A percentile compares a stretch with the other conserved stretches of the same genome.
phyloP scores from a whole-genome alignment of 1,284 basidiomycete genomes.

The Cutaneotrichosporon cyanovorans region DNA sequence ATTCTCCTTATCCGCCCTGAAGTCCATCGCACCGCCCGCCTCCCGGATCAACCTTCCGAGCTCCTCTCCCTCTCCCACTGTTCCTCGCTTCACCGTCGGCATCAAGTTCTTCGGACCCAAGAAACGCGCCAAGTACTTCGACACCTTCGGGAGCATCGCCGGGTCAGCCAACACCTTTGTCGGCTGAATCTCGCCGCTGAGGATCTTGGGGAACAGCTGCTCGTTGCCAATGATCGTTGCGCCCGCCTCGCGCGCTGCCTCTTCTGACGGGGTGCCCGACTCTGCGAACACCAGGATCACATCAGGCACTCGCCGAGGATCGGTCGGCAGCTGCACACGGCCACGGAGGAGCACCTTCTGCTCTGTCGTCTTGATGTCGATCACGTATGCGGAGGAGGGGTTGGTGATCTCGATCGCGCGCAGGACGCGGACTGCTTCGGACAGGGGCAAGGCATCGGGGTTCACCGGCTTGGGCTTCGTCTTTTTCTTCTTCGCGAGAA shows the following conservation, averaged over 20 bases:
- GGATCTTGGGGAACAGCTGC: slow-evolving; percentile 64
- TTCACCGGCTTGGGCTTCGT: slow-evolving; percentile 6
- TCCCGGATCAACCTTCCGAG: slow-evolving; percentile 70
- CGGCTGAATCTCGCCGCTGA: slow-evolving; percentile 35
- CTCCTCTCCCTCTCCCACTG: slow-evolving; percentile 69
- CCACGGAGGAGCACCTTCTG: slow-evolving; percentile 68
- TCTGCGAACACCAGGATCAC: slow-evolving; percentile 82
- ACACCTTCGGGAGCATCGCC: slow-evolving; percentile 67
- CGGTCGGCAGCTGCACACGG: slow-evolving; percentile 59
- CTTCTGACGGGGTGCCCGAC: slow-evolving; percentile 37
- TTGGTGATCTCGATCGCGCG: slow-evolving; percentile 65
- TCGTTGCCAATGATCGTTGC: slow-evolving; percentile 78
- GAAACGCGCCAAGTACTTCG: slow-evolving; percentile 73
- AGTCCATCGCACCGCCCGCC: slow-evolving; percentile 76
- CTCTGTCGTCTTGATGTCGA: slow-evolving; percentile 71
- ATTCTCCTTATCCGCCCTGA: slow-evolving; percentile 84
- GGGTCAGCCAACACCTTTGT: slow-evolving; percentile 62
- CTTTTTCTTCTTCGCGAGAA: slow-evolving; percentile 1
- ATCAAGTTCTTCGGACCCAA: slow-evolving; percentile 91
- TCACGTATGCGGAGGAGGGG: slow-evolving; percentile 66
- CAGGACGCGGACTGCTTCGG: slow-evolving; percentile 36
- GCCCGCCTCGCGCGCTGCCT: slow-evolving; percentile 68
- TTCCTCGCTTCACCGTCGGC: slow-evolving; percentile 89
- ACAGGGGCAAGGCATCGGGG: slow-evolving; percentile 30
- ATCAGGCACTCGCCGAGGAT: slow-evolving; percentile 60